Evolutionary conservation across 352 stramenopile species (phyloP), one percentile per base, ranked within the genome.

Genomic region (Discostella stelligera): DNA sequence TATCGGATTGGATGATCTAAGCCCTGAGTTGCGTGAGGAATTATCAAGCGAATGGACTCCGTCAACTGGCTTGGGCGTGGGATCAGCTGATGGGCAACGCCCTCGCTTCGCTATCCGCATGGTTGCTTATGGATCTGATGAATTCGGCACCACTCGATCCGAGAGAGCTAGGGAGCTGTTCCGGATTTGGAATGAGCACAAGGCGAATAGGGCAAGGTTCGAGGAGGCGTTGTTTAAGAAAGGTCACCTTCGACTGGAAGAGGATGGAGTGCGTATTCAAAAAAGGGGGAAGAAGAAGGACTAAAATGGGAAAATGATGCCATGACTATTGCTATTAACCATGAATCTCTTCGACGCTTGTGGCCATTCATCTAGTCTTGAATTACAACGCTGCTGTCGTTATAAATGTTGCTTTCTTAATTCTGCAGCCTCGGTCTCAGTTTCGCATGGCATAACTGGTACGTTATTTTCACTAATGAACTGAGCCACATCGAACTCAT

Each of bases 221-320:
- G 87, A 91, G 73, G 87, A 92, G 60, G 71, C 79, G 10, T 60
- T 92, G 50, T 92, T 89, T 65, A 82, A 89, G 77, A 76, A 79
- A 37, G 80, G 79, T 18, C 69, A 78, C 52, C 60, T 92, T 13
- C 14, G 23, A 23, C 54, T 85, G 44, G 64, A 77, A 25, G 44
- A 82, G 32, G 64, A 74, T 39, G 64, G 30, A 6, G 10, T 60
- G 6, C 20, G 20, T 1, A 60, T 41, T 14, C 52, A 41, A 14
- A 60, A 25, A 21, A 14, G n/a, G 52, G 7, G 52, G 0, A 39
- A 60, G 52, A 37, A 41, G 20, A 60, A 39, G 21, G 52, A 60
- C 52, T n/a, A 58, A 27, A 58, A 58, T n/a, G n/a, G n/a, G n/a
- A n/a, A n/a, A n/a, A n/a, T n/a, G n/a, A n/a, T n/a, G n/a, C n/a